Evolutionary conservation across 768 basidiomycete genomes (phyloP), one percentile per base, ranked within the genome.

Genomic region (Scleroderma citrinum): DNA sequence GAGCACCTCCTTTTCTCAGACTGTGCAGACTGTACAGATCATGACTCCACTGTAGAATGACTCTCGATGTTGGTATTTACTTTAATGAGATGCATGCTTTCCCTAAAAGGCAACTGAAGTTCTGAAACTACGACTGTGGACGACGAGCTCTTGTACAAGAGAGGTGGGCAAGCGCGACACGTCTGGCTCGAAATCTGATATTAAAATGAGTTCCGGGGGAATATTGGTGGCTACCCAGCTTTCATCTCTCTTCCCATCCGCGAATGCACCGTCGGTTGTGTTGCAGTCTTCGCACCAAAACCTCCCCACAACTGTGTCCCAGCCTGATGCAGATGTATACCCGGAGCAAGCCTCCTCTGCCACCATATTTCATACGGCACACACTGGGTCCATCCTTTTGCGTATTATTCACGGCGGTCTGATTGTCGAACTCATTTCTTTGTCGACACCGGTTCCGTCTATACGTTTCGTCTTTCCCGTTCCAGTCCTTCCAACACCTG

Each of bases 401-500:
- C 84, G 92, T 51, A 76, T 90, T 40, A 72, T 92, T 47, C 84
- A 92, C 53, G 80, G 77, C 39, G 85, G 83, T 21, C 67, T 81
- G 53, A 82, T 90, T 44, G 66, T 91, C 37, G 88, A 93, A 59
- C 77, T 94, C 40, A 61, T 82, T 32, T 87, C 89, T n/a, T 70
- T 91, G 39, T 80, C 86, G 5, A 74, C 76, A 1, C 71, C 80
- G 54, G 70, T 82, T 2, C 71, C 76, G 29, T 82, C 89, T 16
- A 76, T 92, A 53, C 82, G 88, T 49, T 80, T 93, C 62, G 74
- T 87, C 55, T 89, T 91, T 57, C 88, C 89, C 32, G 80, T 85
- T 10, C 60, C 76, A 32, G 65, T 92, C 44, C 64, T 88, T 23
- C 73, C 83, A 12, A 69, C 75, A 42, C 89, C 91, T 3, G 76